Conservation (phyloP, 2,329 filamentous ascomycete species). For the Celoporthe dispersa region DNA sequence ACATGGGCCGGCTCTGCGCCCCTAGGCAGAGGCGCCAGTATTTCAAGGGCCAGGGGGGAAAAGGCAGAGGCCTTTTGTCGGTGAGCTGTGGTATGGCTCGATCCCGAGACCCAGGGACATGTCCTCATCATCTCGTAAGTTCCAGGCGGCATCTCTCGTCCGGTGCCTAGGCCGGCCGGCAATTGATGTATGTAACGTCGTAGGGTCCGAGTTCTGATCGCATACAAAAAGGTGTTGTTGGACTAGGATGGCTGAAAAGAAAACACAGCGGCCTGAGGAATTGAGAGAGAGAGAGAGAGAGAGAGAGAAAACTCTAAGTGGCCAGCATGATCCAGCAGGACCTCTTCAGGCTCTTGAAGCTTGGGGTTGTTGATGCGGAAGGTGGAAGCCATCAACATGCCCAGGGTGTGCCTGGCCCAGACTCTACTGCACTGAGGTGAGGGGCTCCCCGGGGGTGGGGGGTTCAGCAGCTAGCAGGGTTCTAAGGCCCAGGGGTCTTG, state of each 20-base stretch:
- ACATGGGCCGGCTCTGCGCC: background rate
- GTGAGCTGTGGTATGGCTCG: background rate
- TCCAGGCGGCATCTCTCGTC: background rate
- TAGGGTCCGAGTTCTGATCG: background rate
- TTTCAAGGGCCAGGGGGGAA: background rate
- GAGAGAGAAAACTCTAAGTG: background rate
- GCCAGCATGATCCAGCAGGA: background rate
- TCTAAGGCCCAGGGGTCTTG: background rate
- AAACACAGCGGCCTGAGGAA: too few species aligned
- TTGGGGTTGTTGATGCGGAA: background rate
- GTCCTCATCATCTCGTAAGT: background rate
- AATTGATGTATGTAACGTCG: background rate
- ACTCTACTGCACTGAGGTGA: too few species aligned
- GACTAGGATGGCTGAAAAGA: background rate
- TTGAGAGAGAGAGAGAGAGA: background rate
- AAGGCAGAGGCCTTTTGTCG: background rate
- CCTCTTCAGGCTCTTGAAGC: too few species aligned
- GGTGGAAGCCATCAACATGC: background rate
- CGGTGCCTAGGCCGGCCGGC: background rate
- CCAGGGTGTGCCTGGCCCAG: too few species aligned
- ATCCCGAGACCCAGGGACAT: background rate
- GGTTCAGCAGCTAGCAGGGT: background rate
- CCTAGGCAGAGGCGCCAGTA: background rate
- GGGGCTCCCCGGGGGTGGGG: too few species aligned
- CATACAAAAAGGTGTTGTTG: background rate